Conservation (phyloP, 2,329 filamentous ascomycete genomes). For the Clathrospora elynae region DNA sequence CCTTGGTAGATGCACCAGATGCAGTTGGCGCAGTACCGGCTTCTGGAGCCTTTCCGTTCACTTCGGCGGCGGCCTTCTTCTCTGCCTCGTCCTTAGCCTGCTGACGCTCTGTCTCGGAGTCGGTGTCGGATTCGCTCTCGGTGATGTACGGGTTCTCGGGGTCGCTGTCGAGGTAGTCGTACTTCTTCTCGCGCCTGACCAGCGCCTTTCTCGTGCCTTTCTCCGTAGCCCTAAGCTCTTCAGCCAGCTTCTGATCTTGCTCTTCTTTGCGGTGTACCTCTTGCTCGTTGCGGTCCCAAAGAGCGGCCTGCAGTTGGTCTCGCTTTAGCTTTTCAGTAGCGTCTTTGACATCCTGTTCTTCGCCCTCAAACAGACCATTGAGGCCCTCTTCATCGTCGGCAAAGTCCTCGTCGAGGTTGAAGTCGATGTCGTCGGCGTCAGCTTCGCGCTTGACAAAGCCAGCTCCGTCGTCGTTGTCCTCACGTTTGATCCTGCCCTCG, state of each 20-base stretch:
- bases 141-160: constrained; percentile 57
- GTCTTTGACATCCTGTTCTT: constrained; percentile 63
- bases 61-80: constrained; percentile 50
- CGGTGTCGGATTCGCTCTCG: constrained; percentile 46
- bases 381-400: constrained; percentile 78
- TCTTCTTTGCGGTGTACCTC: constrained; percentile 69
- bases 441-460: constrained; percentile 55
- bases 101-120: constrained; percentile 68
- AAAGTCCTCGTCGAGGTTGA: constrained; percentile 71
- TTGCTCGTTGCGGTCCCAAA: constrained; percentile 69
- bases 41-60: constrained; percentile 55
- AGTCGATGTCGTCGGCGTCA: constrained; percentile 70
- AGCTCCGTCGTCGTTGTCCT: constrained; percentile 51
- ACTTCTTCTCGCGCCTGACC: constrained; percentile 82
- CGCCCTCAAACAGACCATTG: constrained; percentile 50
- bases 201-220: constrained; percentile 81
- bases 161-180: constrained; percentile 84
- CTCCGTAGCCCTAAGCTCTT: constrained; percentile 71
- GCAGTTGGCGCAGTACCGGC: constrained; percentile 56
- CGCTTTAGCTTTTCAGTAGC: constrained; percentile 69
- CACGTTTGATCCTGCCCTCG: constrained; percentile 41
- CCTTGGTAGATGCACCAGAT: constrained; percentile 69
- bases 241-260: constrained; percentile 69
- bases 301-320: constrained; percentile 84
- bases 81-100: constrained; percentile 63